Conservation (phyloP, 1,284 basidiomycete species). For the Microbotryomycetes sp. region DNA sequence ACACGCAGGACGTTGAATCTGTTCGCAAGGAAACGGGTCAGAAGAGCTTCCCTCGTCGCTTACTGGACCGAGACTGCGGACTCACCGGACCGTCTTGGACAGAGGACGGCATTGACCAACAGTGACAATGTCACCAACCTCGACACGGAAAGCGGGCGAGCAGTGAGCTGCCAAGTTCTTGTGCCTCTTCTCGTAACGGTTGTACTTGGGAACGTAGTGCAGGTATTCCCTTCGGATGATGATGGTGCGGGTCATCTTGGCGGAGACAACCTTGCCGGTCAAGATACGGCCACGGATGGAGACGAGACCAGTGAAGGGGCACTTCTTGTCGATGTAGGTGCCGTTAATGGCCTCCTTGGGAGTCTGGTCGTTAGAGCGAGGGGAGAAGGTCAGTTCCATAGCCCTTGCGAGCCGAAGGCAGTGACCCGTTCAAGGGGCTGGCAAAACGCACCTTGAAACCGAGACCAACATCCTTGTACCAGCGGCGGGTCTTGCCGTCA, state of each 20-base stretch:
- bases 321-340: slow-evolving; percentile 99
- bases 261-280: slow-evolving; percentile 93
- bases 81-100: slow-evolving; percentile 91
- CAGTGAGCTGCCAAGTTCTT: slow-evolving; percentile 97
- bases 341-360: slow-evolving; percentile 92
- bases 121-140: slow-evolving; percentile 79
- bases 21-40: neutral
- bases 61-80: neutral
- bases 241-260: slow-evolving; percentile 99
- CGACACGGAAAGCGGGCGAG: slow-evolving; percentile 91
- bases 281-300: slow-evolving; percentile 99
- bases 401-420: neutral
- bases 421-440: neutral
- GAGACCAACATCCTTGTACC: slow-evolving; percentile 97
- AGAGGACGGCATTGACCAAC: slow-evolving; percentile 99
- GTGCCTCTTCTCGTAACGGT: slow-evolving; percentile 57
- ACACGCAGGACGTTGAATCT: slow-evolving; percentile 14
- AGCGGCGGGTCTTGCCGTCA: slow-evolving; percentile 88
- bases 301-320: slow-evolving; percentile 56
- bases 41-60: neutral
- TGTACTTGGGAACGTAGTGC: slow-evolving; percentile 99
- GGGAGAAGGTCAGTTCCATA: no score
- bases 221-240: slow-evolving; percentile 90
- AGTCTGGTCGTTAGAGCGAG: slow-evolving; percentile 51
- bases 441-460: slow-evolving; percentile 60